A percentile compares a stretch with the other conserved stretches of the same genome.
These are phyloP conservation scores for Apiospora sp. DNA, from an alignment of 2,329 filamentous ascomycete species.

Conservation along the genomic window DNA sequence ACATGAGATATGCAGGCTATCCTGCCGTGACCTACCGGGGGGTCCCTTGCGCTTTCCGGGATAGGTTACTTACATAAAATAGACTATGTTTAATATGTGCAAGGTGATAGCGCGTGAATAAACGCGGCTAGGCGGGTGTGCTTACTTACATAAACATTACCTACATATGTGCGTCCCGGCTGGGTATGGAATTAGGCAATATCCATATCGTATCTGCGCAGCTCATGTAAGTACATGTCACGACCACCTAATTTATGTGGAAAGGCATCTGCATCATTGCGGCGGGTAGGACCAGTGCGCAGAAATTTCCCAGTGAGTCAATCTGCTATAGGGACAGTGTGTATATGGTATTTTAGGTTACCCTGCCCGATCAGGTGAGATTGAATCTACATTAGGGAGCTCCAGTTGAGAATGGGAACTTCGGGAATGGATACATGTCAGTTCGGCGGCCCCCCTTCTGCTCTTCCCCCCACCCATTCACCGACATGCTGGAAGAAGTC, in stretches of 20 bases:
- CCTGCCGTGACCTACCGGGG: constrained; percentile 36
- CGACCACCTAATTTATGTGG: background rate
- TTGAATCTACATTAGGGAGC: constrained; percentile 19
- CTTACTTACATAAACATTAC: background rate
- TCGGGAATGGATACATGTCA: background rate
- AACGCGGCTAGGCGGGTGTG: background rate
- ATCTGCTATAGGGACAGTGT: constrained; percentile 1
- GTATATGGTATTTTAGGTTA: constrained; percentile 10
- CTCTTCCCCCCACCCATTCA: constrained; percentile 3
- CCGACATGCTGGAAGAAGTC: constrained; percentile 20
- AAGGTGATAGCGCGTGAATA: constrained; percentile 16
- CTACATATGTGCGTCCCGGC: background rate
- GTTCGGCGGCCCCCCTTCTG: background rate
- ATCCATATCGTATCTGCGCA: constrained; percentile 6
- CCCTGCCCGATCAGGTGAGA: constrained; percentile 18
- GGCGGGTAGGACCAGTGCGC: background rate
- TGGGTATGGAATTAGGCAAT: constrained; percentile 5
- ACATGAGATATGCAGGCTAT: constrained; percentile 38
- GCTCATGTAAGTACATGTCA: background rate
- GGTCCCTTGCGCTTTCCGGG: constrained; percentile 8
- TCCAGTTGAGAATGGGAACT: background rate
- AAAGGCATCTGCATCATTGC: background rate
- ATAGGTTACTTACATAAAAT: constrained; percentile 18
- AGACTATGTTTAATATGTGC: background rate
- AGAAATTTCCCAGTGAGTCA: background rate